phyloP scores from a whole-genome alignment of 768 basidiomycete genomes.

The Amanita subjunquillea region DNA sequence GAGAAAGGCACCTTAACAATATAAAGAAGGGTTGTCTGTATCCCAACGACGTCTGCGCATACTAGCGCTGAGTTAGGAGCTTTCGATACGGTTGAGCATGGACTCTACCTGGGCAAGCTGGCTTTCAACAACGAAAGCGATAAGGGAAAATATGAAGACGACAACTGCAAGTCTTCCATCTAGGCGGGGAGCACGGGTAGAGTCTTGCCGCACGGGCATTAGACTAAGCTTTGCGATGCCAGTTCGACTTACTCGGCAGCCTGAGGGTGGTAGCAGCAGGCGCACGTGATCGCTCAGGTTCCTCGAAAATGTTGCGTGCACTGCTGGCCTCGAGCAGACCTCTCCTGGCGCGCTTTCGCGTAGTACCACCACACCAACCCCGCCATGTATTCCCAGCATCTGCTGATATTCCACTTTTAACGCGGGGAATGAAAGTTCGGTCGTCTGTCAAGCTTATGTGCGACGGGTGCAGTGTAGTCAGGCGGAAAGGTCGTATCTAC shows the following conservation, averaged over 20 bases:
- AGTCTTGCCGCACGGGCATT: constrained; percentile 18
- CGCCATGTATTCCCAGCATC: constrained; percentile 16
- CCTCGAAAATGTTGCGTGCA: constrained; percentile 46
- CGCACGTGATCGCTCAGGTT: neutral
- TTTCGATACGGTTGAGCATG: neutral
- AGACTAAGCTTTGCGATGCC: neutral
- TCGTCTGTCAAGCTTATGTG: constrained; percentile 92
- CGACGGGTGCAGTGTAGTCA: constrained; percentile 84
- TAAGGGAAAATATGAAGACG: constrained; percentile 48
- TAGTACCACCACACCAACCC: constrained; percentile 23
- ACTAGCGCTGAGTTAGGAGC: constrained; percentile 29
- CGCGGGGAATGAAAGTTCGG: constrained; percentile 93
- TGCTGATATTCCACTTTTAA: constrained; percentile 22
- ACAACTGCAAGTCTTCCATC: constrained; percentile 39
- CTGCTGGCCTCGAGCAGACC: constrained; percentile 55
- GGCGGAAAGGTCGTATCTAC: constrained; percentile 84
- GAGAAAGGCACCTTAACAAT: constrained; percentile 41
- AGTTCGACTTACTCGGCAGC: too few relatives aligned
- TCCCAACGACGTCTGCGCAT: constrained; percentile 65
- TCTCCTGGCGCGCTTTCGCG: constrained; percentile 40
- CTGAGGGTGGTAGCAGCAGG: neutral
- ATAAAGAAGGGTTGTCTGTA: constrained; percentile 87
- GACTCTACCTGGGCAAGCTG: constrained; percentile 61
- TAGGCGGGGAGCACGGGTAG: constrained; percentile 21
- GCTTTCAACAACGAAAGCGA: constrained; percentile 71